Evolutionary conservation across 2,329 filamentous ascomycete species (phyloP), one percentile per base, ranked within the genome.

Genomic region (Aspergillus arachidicola): DNA sequence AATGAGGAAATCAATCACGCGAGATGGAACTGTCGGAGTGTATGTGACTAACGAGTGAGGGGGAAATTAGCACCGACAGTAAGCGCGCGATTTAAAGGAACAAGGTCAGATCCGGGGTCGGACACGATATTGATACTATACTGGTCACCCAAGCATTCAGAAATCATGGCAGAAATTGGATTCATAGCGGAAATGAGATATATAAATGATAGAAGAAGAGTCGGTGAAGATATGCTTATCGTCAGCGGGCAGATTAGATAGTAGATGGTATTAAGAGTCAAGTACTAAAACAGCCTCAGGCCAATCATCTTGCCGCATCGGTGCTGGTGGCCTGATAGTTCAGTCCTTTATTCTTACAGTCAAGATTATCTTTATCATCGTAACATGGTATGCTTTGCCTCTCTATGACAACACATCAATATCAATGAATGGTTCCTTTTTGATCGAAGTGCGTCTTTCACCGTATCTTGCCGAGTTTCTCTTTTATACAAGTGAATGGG

Each of bases 211-310:
- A 59, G n/a, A 23, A 60, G 43, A 68, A 64, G 61, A 65, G 66
- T 68, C 66, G 66, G 66, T 68, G 66, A 68, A 36, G 54, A 57
- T 62, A 60, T 61, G 38, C 57, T 36, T 41, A 65, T 55, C 51
- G 11, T 38, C 36, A 45, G 58, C 60, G 58, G 46, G 32, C 57
- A 50, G 45, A 48, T 30, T 28, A 43, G 48, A 55, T 54, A 51
- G 26, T 28, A 19, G 46, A 50, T n/a, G 26, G 23, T 6, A 14
- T 23, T 46, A 23, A 23, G 9, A 21, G 41, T 43, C 19, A 41
- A 7, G 16, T 41, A 41, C 38, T n/a, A 41, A n/a, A 6, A 41
- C 16, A 41, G 7, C 38, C 16, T 41, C 38, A 41, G 38, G 21
- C 43, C 43, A 46, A 46, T 46, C 43, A 23, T 23, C n/a, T 21